Percentiles rank a stretch among this genome's conserved stretches.
Conservation (phyloP, 345 rosid species). For the Populus davidiana region DNA sequence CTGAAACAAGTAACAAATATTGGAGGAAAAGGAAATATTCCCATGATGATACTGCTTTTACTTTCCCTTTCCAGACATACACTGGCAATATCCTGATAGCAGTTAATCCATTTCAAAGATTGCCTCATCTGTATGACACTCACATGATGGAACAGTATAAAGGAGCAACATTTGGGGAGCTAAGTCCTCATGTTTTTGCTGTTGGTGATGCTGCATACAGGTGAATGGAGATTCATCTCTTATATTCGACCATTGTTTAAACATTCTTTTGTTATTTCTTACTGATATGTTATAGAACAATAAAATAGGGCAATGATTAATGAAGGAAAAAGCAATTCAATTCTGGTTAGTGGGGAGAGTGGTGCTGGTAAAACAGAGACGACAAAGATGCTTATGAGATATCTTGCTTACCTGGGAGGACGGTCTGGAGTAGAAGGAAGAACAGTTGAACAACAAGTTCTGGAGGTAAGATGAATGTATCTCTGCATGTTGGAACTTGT, state of each 20-base stretch:
- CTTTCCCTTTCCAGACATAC: constrained; percentile 57
- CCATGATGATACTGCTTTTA: not conserved
- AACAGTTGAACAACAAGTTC: constrained; percentile 96
- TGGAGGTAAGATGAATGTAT: constrained; percentile 60
- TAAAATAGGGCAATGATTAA: constrained; percentile 80
- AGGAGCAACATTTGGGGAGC: constrained; percentile 91
- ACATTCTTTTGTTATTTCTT: constrained; percentile 8
- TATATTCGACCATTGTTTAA: not conserved
- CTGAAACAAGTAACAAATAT: constrained; percentile 10
- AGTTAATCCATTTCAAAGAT: constrained; percentile 93
- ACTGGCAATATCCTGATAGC: constrained; percentile 95
- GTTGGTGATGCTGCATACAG: constrained; percentile 95
- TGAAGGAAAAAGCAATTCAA: constrained; percentile 94
- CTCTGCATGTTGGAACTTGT: not conserved
- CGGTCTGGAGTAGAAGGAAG: constrained; percentile 97
- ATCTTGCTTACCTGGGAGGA: constrained; percentile 93
- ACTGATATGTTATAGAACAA: constrained; percentile 27
- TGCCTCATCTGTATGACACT: constrained; percentile 92
- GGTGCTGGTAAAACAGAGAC: constrained; percentile 99
- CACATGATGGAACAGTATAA: constrained; percentile 98
- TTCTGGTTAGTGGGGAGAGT: constrained; percentile 96
- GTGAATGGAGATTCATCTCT: constrained; percentile 27
- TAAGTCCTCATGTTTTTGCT: constrained; percentile 96
- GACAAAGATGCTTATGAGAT: constrained; percentile 96
- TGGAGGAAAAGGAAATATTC: not conserved